These are phyloP conservation scores for Beauveria medogensis DNA, from an alignment of 2,329 filamentous ascomycete species.

Conservation along the genomic window DNA sequence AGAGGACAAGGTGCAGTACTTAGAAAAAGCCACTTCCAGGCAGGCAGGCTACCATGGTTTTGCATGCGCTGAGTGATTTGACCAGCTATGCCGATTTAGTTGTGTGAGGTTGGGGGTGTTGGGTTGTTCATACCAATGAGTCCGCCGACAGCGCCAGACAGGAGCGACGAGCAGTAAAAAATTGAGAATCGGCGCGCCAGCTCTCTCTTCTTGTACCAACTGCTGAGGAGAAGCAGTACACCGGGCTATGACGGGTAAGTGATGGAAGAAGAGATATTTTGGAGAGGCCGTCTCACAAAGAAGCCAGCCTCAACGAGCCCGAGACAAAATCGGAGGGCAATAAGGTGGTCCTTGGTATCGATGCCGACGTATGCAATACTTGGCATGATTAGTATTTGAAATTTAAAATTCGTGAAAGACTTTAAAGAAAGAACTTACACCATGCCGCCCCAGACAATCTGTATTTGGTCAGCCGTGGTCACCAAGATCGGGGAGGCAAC, in stretches of 20 bases:
- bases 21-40: slow-evolving; percentile 7
- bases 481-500: neutral
- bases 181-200: slow-evolving; percentile 4
- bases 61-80: neutral
- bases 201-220: slow-evolving; percentile 12
- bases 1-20: neutral
- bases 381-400: neutral
- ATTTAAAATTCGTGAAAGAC: neutral
- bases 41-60: neutral
- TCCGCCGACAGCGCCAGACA: slow-evolving; percentile 9
- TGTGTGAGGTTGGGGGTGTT: too few species aligned
- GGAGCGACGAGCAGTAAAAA: slow-evolving; percentile 5
- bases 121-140: slow-evolving; percentile 1
- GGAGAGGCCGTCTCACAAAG: neutral
- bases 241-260: slow-evolving; percentile 4
- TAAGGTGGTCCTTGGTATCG: neutral
- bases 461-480: neutral
- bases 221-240: slow-evolving; percentile 7
- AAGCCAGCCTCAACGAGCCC: slow-evolving; percentile 11
- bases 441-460: neutral
- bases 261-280: neutral
- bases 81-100: neutral
- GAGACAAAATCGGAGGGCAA: slow-evolving; percentile 12
- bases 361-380: slow-evolving; percentile 1
- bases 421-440: neutral